Conservation (phyloP, 1,284 basidiomycete genomes). For the Cystobasidium slooffiae region DNA sequence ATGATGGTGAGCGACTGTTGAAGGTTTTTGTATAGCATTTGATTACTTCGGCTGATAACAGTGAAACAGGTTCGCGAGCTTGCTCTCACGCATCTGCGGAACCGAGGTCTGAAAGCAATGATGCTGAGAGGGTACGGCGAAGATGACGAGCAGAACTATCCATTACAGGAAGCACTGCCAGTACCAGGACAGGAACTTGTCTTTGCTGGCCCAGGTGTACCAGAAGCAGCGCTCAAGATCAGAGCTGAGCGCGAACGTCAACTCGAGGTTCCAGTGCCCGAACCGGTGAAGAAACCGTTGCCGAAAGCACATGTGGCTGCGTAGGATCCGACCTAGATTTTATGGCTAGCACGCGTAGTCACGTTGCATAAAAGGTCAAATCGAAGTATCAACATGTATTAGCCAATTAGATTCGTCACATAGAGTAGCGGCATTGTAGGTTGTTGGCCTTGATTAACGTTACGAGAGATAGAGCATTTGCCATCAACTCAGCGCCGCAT, state of each 20-base stretch:
- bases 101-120: slow-evolving; percentile 30
- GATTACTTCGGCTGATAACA: too few species aligned
- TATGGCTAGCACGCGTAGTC: too few species aligned
- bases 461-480: too few species aligned
- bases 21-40: background rate
- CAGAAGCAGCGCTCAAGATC: slow-evolving; percentile 21
- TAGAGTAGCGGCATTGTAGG: too few species aligned
- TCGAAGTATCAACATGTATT: too few species aligned
- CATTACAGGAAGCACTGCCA: slow-evolving; percentile 13
- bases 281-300: background rate
- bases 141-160: slow-evolving; percentile 22
- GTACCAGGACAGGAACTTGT: slow-evolving; percentile 26
- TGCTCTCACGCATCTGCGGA: slow-evolving; percentile 17
- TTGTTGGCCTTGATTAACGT: too few species aligned
- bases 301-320: background rate
- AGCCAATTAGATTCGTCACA: too few species aligned
- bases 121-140: slow-evolving; percentile 28
- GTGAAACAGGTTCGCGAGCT: slow-evolving; percentile 17
- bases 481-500: too few species aligned
- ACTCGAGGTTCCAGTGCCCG: background rate
- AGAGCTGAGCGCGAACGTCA: slow-evolving; percentile 2
- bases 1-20: slow-evolving; percentile 26
- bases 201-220: slow-evolving; percentile 25
- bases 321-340: too few species aligned
- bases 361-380: too few species aligned